phyloP scores from a whole-genome alignment of 75 land plant genomes.

The Selaginella moellendorffii region DNA sequence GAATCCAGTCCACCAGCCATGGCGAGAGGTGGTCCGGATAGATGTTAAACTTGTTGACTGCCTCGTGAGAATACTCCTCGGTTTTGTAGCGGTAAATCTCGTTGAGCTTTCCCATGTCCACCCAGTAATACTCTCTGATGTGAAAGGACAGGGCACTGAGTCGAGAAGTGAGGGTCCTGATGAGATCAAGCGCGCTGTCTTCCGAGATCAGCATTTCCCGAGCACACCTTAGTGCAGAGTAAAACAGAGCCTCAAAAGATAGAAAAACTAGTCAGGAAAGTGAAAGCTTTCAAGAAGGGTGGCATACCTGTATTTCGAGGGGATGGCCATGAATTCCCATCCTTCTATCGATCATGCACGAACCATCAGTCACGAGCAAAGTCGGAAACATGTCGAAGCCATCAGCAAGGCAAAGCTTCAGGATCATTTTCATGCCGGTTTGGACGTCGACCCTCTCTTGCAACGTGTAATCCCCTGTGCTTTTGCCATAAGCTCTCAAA shows the following conservation, averaged over 20 bases:
- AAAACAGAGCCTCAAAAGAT: constrained; percentile 71
- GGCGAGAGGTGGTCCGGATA: constrained; percentile 90
- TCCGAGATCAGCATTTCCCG: constrained; percentile 85
- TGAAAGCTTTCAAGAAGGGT: no score
- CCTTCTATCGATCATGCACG: constrained; percentile 94
- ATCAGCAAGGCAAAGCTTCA: constrained; percentile 84
- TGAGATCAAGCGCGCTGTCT: constrained; percentile 57
- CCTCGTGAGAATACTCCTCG: constrained; percentile 92
- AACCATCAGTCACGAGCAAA: constrained; percentile 85
- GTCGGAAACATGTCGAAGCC: constrained; percentile 98
- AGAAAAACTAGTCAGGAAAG: no score
- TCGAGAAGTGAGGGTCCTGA: constrained; percentile 50
- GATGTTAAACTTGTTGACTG: constrained; percentile 94
- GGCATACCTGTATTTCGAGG: constrained; percentile 92
- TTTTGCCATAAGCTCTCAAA: constrained; percentile 85
- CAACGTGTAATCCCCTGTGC: constrained; percentile 67
- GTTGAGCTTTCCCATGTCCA: constrained; percentile 74
- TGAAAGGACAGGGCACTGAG: constrained; percentile 81
- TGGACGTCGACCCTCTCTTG: constrained; percentile 92
- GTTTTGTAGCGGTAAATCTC: constrained; percentile 93
- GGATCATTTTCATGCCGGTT: constrained; percentile 90
- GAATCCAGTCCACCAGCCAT: constrained; percentile 90
- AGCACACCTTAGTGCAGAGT: constrained; percentile 71
- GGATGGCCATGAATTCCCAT: constrained; percentile 99
- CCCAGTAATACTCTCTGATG: constrained; percentile 84